Base-by-base conservation (phyloP, 2,329 filamentous ascomycete genomes). In the Akanthomyces muscarius region DNA sequence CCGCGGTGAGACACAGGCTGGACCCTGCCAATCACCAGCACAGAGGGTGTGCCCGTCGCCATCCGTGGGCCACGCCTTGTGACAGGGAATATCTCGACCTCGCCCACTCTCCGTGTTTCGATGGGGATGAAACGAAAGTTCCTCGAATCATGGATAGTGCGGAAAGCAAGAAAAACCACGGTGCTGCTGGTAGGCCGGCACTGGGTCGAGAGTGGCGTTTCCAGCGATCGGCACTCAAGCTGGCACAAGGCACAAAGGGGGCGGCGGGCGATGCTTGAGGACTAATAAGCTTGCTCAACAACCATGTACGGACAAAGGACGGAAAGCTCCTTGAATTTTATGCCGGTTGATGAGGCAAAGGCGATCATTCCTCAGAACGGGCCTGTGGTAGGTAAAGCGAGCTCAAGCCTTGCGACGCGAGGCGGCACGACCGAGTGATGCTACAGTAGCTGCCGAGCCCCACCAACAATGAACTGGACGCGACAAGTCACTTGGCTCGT, bases 21-120 rank as follows among this genome's bases (percentile, higher is more conserved):
- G 53, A 56, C 61, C 52, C 61, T 62, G 61, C 21, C 61, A 53
- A 61, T 62, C 42, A 62, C 42, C 60, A 62, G 25, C 44, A 62
- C 42, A 45, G 36, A 52, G 44, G 41, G 51, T 55, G 51, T 50
- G 51, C 14, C 51, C 21, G 33, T 56, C 44, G 30, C 44, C 33
- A 55, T n/a, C 53, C 33, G 44, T 56, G 21, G 51, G 42, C 18
- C 33, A 44, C 52, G 44, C 61, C 42, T 56, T 44, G 52, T 33
- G 61, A 56, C 61, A 57, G 61, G 52, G 52, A 7, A 44, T 6
- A 51, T 36, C 23, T 36, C 42, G 21, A 62, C 48, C 4, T 16
- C 45, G 18, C 30, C 58, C n/a, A 41, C 33, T 51, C 25, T 23
- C 54, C 30, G 54, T 45, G 41, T 47, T 25, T 33, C 28, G 21